Evolutionary conservation across 2,329 filamentous ascomycete species (phyloP), one percentile per base, ranked within the genome.

Genomic region (Colletotrichum sp.): DNA sequence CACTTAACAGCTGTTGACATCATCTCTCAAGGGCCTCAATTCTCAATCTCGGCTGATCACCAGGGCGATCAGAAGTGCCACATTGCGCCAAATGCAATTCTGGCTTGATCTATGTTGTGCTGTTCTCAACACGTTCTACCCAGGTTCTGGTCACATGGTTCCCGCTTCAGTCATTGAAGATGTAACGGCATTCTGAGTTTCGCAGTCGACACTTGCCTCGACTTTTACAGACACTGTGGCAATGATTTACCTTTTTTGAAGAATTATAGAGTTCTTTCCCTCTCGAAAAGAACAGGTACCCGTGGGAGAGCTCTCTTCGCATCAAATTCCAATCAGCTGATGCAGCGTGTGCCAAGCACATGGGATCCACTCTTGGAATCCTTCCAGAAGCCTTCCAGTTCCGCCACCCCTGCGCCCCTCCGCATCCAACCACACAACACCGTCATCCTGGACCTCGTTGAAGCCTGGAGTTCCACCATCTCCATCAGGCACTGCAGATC

Each of bases 321-420:
- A 52, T 22, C 44, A 52, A 52, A 52, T 12, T 52, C 44, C 44
- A 52, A 52, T 22, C 44, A 52, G 44, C 44, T 52, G n/a, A 52
- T 52, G 44, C n/a, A 22, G 32, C 34, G 27, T 13, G 32, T 8
- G 60, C 68, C 30, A 57, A 66, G 72, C 44, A 25, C 9, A 19
- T 11, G 2, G 6, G 19, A 7, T 27, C 64, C 74, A 52, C 70
- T 16, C 44, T 3, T 39, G 32, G 59, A 75, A 68, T 73, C 70
- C 70, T 75, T 75, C 74, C 57, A 69, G 74, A 73, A 75, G 57
- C 64, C 57, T 75, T 75, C 64, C 74, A 44, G 19, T 73, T 69
- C 48, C 70, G 74, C 74, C 74, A 75, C 72, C 61, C 68, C 72
- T 74, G 68, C 36, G 22, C 68, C 68, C 30, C 28, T 28, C 34